These are phyloP conservation scores for Beauveria asiatica DNA, from an alignment of 2,329 filamentous ascomycete species.

Conservation along the genomic window DNA sequence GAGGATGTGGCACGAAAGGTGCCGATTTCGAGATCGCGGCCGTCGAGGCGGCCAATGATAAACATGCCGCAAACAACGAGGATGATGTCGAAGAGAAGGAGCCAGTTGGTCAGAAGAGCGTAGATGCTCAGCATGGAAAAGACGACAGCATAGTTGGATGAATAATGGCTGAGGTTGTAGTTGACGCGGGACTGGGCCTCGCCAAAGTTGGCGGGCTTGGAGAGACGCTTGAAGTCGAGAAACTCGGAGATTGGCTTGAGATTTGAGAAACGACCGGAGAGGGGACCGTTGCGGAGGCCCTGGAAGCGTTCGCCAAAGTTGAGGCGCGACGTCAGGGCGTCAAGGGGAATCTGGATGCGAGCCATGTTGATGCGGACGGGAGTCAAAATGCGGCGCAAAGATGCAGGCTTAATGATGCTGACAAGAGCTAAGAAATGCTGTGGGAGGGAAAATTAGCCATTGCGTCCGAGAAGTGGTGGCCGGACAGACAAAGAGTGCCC, in stretches of 20 bases:
- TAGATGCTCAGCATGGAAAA: conserved; percentile 96
- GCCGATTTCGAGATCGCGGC: conserved; percentile 80
- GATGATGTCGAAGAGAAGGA: conserved; percentile 85
- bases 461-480: not conserved
- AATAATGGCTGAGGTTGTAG: conserved; percentile 96
- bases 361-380: conserved; percentile 48
- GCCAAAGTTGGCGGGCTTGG: conserved; percentile 84
- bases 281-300: conserved; percentile 67
- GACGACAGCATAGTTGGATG: conserved; percentile 93
- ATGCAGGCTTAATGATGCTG: not conserved
- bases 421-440: not conserved
- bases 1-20: conserved; percentile 76
- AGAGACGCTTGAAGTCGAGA: conserved; percentile 88
- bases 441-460: not conserved
- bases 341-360: conserved; percentile 86
- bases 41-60: conserved; percentile 82
- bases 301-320: conserved; percentile 81
- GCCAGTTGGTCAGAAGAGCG: conserved; percentile 78
- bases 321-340: conserved; percentile 82
- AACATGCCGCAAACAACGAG: conserved; percentile 81
- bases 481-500: not conserved
- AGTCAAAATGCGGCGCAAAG: conserved; percentile 2
- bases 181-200: conserved; percentile 89
- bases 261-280: conserved; percentile 82
- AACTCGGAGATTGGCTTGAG: conserved; percentile 88